phyloP scores from a whole-genome alignment of 2,329 filamentous ascomycete genomes.

The Pseudogymnoascus sp. region DNA sequence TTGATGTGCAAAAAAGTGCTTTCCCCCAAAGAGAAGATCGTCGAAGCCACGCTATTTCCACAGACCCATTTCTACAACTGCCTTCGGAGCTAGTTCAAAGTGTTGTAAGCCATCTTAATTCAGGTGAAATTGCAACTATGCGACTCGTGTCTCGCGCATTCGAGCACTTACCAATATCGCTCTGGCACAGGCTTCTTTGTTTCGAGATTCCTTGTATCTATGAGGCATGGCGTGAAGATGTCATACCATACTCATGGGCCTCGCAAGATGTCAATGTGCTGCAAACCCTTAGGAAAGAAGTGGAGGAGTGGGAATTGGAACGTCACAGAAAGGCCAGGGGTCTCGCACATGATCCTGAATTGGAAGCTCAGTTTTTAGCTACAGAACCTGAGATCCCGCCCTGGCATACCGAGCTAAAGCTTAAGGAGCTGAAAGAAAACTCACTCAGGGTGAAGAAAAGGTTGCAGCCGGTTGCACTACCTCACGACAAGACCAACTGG shows the following conservation, averaged over 20 bases:
- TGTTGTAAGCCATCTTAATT: conserved; percentile 18
- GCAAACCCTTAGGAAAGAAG: neutral
- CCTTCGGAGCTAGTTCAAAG: conserved; percentile 19
- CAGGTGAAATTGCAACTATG: conserved; percentile 21
- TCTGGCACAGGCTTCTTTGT: conserved; percentile 20
- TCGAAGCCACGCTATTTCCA: neutral
- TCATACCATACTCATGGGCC: conserved; percentile 4
- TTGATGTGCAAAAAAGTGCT: neutral
- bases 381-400: neutral
- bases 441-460: neutral
- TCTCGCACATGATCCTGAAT: neutral
- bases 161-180: conserved; percentile 18
- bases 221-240: conserved; percentile 14
- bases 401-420: neutral
- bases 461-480: neutral
- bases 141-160: conserved; percentile 21
- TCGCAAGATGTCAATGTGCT: neutral
- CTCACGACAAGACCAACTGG: conserved; percentile 20
- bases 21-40: neutral
- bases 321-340: neutral
- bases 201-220: conserved; percentile 25
- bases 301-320: neutral
- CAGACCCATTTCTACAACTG: conserved; percentile 19
- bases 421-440: neutral
- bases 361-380: conserved; percentile 1